Percentiles rank a stretch among this genome's conserved stretches.
Conservation (phyloP, 306 rosid species). For the Casuarina equisetifolia region DNA sequence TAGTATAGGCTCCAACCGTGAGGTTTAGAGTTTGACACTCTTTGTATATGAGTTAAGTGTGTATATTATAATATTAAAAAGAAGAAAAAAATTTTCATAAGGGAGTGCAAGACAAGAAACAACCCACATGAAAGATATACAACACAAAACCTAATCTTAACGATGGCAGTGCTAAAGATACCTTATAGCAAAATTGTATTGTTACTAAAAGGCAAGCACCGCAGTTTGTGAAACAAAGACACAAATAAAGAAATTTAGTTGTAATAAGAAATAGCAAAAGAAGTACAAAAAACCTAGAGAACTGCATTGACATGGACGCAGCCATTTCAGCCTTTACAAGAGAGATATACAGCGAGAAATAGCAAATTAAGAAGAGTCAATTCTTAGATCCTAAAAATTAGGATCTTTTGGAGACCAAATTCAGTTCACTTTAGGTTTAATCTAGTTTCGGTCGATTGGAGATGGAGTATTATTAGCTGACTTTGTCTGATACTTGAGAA, state of each 20-base stretch:
- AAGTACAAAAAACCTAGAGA: slow-evolving; percentile 29
- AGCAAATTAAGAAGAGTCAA: slow-evolving; percentile 37
- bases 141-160: slow-evolving; percentile 25
- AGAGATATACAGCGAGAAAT: slow-evolving; percentile 6
- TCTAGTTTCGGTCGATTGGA: not conserved
- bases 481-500: slow-evolving; percentile 7
- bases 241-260: slow-evolving; percentile 9
- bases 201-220: slow-evolving; percentile 30
- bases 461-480: not conserved
- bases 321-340: slow-evolving; percentile 16
- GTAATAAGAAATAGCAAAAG: not conserved
- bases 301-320: slow-evolving; percentile 26
- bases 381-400: slow-evolving; percentile 49
- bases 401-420: slow-evolving; percentile 33
- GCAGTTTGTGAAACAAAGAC: slow-evolving; percentile 36
- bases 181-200: slow-evolving; percentile 24
- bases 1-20: too few species aligned
- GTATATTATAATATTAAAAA: too few species aligned
- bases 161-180: slow-evolving; percentile 34
- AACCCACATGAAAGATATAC: slow-evolving; percentile 23
- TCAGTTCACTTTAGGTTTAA: slow-evolving; percentile 26
- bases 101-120: slow-evolving; percentile 50
- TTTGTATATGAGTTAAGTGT: too few species aligned
- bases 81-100: too few species aligned
- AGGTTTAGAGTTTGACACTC: too few species aligned